Conservation (phyloP, 352 stramenopile genomes). For the Globisporangium acanthophoron region DNA sequence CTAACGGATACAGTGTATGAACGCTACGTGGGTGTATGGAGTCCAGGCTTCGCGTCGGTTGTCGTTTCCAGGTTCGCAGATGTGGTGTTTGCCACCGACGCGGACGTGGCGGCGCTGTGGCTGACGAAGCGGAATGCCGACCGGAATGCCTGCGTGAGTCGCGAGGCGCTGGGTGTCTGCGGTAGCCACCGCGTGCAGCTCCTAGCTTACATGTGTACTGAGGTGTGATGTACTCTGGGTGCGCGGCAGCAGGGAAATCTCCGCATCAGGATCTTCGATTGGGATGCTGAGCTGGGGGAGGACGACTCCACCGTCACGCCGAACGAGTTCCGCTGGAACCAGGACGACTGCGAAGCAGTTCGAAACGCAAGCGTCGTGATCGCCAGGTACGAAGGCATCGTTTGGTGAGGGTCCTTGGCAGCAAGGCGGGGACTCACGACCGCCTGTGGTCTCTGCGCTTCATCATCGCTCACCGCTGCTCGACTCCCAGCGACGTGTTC, state of each 20-base stretch:
- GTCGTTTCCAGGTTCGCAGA: slow-evolving; percentile 25
- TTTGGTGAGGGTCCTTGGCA: not conserved
- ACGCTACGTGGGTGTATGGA: not conserved
- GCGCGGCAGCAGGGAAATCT: slow-evolving; percentile 14
- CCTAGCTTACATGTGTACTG: not conserved
- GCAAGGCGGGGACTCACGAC: not conserved
- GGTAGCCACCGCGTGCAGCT: not conserved
- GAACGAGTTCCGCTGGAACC: slow-evolving; percentile 20
- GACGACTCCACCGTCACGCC: not conserved
- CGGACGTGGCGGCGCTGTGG: slow-evolving; percentile 25
- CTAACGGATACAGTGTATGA: not conserved
- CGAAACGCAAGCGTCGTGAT: slow-evolving; percentile 19
- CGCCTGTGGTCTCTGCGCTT: too few relatives aligned
- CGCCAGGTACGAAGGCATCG: slow-evolving; percentile 23
- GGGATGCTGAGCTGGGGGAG: slow-evolving; percentile 11
- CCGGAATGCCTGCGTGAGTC: slow-evolving; percentile 22
- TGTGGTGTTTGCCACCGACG: slow-evolving; percentile 44
- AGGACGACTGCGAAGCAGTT: slow-evolving; percentile 15
- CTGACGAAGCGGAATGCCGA: slow-evolving; percentile 32
- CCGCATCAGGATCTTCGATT: slow-evolving; percentile 19
- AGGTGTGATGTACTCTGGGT: not conserved
- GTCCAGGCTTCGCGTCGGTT: slow-evolving; percentile 40
- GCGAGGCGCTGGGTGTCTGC: not conserved
- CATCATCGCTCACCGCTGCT: not conserved
- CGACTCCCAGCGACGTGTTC: slow-evolving; percentile 48